Conservation (phyloP, 768 basidiomycete species). For the Clitopilus hobsonii region DNA sequence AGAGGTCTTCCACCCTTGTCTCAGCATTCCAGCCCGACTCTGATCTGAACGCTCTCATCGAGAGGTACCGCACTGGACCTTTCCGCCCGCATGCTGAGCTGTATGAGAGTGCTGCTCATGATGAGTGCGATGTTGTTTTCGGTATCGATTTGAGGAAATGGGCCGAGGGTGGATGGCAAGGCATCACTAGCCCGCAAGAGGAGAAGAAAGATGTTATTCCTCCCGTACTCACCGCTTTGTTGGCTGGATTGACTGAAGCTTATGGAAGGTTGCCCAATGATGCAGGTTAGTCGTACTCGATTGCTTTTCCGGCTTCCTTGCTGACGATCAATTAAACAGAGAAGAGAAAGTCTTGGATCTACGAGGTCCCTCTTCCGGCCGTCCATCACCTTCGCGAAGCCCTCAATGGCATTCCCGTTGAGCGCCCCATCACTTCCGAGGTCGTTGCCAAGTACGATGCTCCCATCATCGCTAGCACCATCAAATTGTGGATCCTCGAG, state of each 20-base stretch:
- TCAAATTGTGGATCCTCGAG: conserved; percentile 92
- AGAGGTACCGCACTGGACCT: conserved; percentile 89
- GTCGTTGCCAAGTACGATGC: conserved; percentile 68
- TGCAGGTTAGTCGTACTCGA: conserved; percentile 39
- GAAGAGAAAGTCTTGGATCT: conserved; percentile 90
- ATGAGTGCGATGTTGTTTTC: conserved; percentile 83
- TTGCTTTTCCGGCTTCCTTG: background rate
- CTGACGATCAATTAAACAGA: conserved; percentile 35
- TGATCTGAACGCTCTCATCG: conserved; percentile 82
- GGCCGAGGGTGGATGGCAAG: conserved; percentile 80
- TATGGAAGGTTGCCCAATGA: conserved; percentile 62
- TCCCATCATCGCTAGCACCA: conserved; percentile 77
- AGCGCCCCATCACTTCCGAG: conserved; percentile 48
- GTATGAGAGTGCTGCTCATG: conserved; percentile 82
- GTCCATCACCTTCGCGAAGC: conserved; percentile 84
- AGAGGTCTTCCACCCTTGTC: conserved; percentile 70
- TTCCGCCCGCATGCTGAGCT: conserved; percentile 85
- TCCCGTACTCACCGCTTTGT: conserved; percentile 64
- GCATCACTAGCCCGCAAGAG: conserved; percentile 47
- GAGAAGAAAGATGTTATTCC: conserved; percentile 64
- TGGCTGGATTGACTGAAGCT: conserved; percentile 57
- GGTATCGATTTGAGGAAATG: conserved; percentile 90
- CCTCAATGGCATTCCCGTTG: conserved; percentile 67
- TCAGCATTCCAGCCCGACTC: conserved; percentile 86
- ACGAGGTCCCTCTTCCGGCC: conserved; percentile 81